Evolutionary conservation across 2,329 filamentous ascomycete genomes (phyloP), one percentile per base, ranked within the genome.

Genomic region (Fusarium domesticum): DNA sequence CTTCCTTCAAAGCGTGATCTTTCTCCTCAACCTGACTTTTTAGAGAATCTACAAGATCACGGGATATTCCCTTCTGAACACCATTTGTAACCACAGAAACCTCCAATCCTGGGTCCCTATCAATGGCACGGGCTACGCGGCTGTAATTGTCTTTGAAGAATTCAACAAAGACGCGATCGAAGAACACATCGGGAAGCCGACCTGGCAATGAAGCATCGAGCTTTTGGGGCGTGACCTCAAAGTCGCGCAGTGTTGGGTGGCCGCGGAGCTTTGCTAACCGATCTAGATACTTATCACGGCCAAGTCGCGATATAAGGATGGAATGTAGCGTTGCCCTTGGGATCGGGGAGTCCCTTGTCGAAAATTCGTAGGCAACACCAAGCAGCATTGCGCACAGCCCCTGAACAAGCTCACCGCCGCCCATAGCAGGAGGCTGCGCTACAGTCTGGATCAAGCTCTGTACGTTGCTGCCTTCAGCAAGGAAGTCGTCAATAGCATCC

Each of bases 71-170:
- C 59, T 92, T 91, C 55, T 93, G 84, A 10, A 91, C 72, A 0
- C 87, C 88, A 61, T 91, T 89, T 34, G 84, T 77, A 44, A 90
- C 75, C 10, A 93, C 80, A 0, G 89, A 85, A 18, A 95, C 84
- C 64, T 98, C 93, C 48, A 95, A 74, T 1, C 85, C 89, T 1
- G 93, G 93, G 50, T 96, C 89, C 48, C 92, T 84, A 66, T 98
- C 93, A 57, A 98, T 88, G 12, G 89, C 87, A 50, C 89, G 82
- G 31, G 85, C 73, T 45, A 96, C 71, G 7, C 91, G 85, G 59
- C 87, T 92, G 63, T 95, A 97, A 62, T 96, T 96, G 60, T 97
- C 91, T 61, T 96, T 96, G 59, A 96, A 81, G 59, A 97, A 96
- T 48, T 96, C 88, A 43, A 98, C 83, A 65, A 96, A 97, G 0